These are phyloP conservation scores for Starmerella roubikii DNA, from an alignment of 805 yeast species.

Conservation along the genomic window DNA sequence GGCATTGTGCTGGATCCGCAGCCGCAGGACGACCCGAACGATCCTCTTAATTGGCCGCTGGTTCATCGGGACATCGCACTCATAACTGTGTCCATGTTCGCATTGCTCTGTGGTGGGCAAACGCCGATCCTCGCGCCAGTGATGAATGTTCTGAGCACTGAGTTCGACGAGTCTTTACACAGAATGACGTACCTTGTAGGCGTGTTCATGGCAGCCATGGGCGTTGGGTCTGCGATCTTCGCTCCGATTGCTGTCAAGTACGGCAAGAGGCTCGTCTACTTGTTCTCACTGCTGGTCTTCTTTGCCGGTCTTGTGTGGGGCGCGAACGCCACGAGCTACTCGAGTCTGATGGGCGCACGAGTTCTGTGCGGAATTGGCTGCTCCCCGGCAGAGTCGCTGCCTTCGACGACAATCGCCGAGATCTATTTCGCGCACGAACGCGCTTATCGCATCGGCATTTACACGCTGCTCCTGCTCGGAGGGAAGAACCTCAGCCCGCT, in stretches of 20 bases:
- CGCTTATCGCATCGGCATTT: slow-evolving; percentile 45
- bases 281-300: slow-evolving; percentile 36
- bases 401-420: slow-evolving; percentile 48
- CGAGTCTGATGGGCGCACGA: slow-evolving; percentile 43
- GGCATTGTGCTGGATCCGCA: slow-evolving; percentile 48
- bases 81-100: slow-evolving; percentile 40
- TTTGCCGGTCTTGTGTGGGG: slow-evolving; percentile 43
- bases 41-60: slow-evolving; percentile 52
- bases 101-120: slow-evolving; percentile 50
- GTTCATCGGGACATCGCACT: slow-evolving; percentile 45
- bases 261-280: slow-evolving; percentile 46
- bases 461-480: slow-evolving; percentile 44
- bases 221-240: slow-evolving; percentile 44
- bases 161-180: slow-evolving; percentile 33
- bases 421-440: slow-evolving; percentile 48
- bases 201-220: slow-evolving; percentile 43
- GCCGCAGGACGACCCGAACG: slow-evolving; percentile 50
- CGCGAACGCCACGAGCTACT: slow-evolving; percentile 36
- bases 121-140: slow-evolving; percentile 50
- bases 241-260: slow-evolving; percentile 44
- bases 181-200: slow-evolving; percentile 43
- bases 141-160: slow-evolving; percentile 29
- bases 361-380: slow-evolving; percentile 47
- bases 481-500: slow-evolving; percentile 49
- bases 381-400: slow-evolving; percentile 47